A percentile compares a stretch with the other conserved stretches of the same genome.
phyloP scores from a whole-genome alignment of 331 rosid genomes.

The Rhamnella rubrinervis region DNA sequence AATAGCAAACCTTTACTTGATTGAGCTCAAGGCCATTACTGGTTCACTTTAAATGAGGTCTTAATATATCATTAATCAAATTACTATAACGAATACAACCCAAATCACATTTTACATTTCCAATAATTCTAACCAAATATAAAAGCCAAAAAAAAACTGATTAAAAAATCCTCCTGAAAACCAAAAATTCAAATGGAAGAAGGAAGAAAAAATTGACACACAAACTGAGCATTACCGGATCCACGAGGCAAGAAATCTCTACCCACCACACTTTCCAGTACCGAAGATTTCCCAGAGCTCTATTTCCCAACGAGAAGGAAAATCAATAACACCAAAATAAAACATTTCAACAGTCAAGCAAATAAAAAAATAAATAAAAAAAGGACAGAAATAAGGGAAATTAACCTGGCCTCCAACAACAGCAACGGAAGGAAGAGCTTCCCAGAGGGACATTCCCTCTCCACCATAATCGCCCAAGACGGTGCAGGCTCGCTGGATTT shows the following conservation, averaged over 20 bases:
- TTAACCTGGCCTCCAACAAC: conserved; percentile 99
- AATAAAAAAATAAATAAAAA: not conserved
- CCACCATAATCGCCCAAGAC: conserved; percentile 96
- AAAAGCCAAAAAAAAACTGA: not conserved
- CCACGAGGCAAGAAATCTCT: conserved; percentile 99
- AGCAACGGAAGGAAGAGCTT: conserved; percentile 99
- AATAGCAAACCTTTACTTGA: not conserved
- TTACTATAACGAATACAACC: not conserved
- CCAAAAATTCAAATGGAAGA: not conserved
- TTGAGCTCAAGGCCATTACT: not conserved
- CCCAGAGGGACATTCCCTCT: conserved; percentile 98
- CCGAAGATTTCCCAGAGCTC: conserved; percentile 99
- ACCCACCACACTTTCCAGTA: conserved; percentile 95
- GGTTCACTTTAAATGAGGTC: not conserved
- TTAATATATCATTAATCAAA: not conserved
- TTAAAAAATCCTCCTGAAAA: not conserved
- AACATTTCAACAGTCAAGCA: not conserved
- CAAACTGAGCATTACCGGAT: conserved; percentile 57
- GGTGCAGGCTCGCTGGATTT: conserved; percentile 96
- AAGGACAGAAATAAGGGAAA: not conserved
- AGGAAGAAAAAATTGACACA: not conserved
- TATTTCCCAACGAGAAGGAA: conserved; percentile 18
- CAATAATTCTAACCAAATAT: conserved; percentile 1
- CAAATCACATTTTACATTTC: conserved; percentile 6
- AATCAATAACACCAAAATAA: not conserved